A percentile compares a stretch with the other conserved stretches of the same genome.
Evolutionary conservation across 176 grass and related monocot species (phyloP).

Genomic region (Triticum dicoccoides): DNA sequence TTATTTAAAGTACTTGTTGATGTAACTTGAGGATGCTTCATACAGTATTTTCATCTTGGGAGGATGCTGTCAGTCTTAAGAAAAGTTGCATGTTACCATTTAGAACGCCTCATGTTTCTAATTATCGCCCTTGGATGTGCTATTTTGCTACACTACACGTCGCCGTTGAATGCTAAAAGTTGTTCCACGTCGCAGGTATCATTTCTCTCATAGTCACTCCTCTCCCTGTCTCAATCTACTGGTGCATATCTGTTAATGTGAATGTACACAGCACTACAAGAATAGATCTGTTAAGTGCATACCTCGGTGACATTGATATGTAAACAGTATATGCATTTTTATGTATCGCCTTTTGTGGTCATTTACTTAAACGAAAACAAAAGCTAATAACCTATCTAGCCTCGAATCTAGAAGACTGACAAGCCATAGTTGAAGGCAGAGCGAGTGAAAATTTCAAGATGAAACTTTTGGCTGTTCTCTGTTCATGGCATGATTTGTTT

Average conservation of each 20-base stretch:
- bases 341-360: neutral
- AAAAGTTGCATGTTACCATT: neutral
- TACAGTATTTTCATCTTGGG: neutral
- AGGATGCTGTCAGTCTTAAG: neutral
- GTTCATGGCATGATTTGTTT: neutral
- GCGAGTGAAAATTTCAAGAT: neutral
- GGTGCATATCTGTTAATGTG: neutral
- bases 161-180: no score
- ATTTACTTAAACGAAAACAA: neutral
- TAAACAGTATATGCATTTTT: neutral
- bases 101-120: neutral
- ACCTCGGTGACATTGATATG: neutral
- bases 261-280: no score
- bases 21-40: conserved; percentile 1
- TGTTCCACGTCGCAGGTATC: no score
- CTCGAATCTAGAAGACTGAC: neutral
- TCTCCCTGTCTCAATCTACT: neutral
- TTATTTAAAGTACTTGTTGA: neutral
- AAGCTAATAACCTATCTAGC: neutral
- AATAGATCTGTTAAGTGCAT: no score
- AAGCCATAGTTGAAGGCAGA: neutral
- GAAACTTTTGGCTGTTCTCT: neutral
- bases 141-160: neutral
- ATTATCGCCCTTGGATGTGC: neutral
- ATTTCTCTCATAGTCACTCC: neutral